Conservation (phyloP, 2,329 filamentous ascomycete species). For the Nigrospora oryzae region DNA sequence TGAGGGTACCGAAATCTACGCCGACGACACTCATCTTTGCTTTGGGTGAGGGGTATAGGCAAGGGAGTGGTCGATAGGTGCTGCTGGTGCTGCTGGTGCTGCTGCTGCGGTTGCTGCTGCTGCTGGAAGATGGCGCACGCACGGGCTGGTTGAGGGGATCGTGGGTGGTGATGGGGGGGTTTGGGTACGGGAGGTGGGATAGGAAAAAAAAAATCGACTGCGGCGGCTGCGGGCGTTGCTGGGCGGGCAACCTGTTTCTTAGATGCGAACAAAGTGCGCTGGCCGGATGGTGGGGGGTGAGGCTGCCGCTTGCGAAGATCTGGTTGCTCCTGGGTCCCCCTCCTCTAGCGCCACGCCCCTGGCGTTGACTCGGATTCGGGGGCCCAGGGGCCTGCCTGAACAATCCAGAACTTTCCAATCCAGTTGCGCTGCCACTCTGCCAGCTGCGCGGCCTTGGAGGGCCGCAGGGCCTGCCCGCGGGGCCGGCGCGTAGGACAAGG, state of each 20-base stretch:
- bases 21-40: conserved; percentile 34
- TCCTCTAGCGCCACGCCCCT: conserved; percentile 5
- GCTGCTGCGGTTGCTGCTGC: no score
- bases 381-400: conserved; percentile 2
- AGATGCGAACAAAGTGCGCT: neutral
- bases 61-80: conserved; percentile 2
- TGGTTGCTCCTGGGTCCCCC: neutral
- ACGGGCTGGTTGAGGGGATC: no score
- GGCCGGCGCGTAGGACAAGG: no score
- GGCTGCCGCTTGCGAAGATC: neutral
- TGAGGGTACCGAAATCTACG: conserved; percentile 92
- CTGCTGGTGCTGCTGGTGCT: neutral
- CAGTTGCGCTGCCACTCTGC: no score
- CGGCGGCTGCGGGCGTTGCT: no score
- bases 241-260: no score
- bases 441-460: no score
- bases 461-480: no score
- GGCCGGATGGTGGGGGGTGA: neutral
- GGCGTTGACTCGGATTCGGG: neutral
- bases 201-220: no score
- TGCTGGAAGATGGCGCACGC: no score
- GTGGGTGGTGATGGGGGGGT: neutral
- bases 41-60: conserved; percentile 4
- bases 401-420: conserved; percentile 7
- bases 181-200: conserved; percentile 2